Percentiles rank a stretch among this genome's conserved stretches.
Conservation (phyloP, 1,284 basidiomycete species). For the Tilletiaria anomala region DNA sequence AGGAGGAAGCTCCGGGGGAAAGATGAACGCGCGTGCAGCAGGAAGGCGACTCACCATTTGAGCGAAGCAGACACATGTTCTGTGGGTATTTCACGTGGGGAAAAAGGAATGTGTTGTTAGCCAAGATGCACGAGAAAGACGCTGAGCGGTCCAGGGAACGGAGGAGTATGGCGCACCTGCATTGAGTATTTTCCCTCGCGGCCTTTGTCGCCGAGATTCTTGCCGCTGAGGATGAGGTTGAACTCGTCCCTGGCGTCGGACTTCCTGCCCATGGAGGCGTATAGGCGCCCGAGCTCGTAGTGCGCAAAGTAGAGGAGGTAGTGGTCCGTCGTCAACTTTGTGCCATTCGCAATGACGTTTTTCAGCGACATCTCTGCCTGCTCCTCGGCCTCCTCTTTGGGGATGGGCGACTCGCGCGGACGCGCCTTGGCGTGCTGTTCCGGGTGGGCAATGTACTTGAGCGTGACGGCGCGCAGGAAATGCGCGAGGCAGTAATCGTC, state of each 20-base stretch:
- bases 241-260: constrained; percentile 22
- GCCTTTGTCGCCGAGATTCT: constrained; percentile 26
- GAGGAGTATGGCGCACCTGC: constrained; percentile 5
- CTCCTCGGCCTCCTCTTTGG: constrained; percentile 21
- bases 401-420: constrained; percentile 17
- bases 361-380: constrained; percentile 25
- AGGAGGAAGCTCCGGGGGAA: too few relatives aligned
- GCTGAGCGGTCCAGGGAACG: too few relatives aligned
- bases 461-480: constrained; percentile 33
- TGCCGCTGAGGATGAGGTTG: constrained; percentile 25
- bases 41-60: too few relatives aligned
- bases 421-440: constrained; percentile 26
- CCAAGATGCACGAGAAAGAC: not conserved
- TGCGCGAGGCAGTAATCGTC: constrained; percentile 35
- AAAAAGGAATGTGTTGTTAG: not conserved
- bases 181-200: constrained; percentile 36
- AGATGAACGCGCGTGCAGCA: too few relatives aligned
- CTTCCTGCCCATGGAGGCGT: constrained; percentile 11
- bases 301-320: constrained; percentile 38
- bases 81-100: constrained; percentile 2
- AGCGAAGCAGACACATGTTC: constrained; percentile 36
- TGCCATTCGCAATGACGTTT: constrained; percentile 22
- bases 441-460: constrained; percentile 35
- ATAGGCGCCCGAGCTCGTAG: constrained; percentile 35
- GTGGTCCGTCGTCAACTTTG: constrained; percentile 25